These are phyloP conservation scores for Sclerotinia minor DNA, from an alignment of 2,329 filamentous ascomycete species.

Conservation along the genomic window DNA sequence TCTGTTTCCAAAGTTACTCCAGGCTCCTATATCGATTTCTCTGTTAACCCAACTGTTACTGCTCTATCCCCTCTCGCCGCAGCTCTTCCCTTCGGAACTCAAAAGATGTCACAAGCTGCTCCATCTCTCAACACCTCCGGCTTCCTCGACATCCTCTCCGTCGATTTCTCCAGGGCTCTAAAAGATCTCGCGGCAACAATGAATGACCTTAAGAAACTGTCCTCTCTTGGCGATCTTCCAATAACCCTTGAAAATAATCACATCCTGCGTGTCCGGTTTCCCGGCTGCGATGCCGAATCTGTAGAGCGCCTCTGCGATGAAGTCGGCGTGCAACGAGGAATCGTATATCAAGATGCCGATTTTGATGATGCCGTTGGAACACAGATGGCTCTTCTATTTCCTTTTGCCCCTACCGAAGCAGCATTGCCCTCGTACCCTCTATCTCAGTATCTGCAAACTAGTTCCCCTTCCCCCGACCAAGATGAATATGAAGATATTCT, in stretches of 20 bases:
- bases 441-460: constrained; percentile 33
- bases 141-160: constrained; percentile 79
- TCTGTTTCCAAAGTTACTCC: constrained; percentile 56
- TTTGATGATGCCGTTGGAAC: constrained; percentile 69
- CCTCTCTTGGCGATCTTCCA: constrained; percentile 78
- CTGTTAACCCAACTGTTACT: constrained; percentile 84
- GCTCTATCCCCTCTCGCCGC: constrained; percentile 73
- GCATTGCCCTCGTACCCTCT: constrained; percentile 26
- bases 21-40: constrained; percentile 86
- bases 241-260: constrained; percentile 66
- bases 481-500: constrained; percentile 41
- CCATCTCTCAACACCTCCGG: constrained; percentile 77
- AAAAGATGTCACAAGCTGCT: constrained; percentile 44
- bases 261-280: constrained; percentile 77
- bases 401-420: constrained; percentile 69
- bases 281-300: constrained; percentile 80
- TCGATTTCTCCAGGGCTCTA: constrained; percentile 83
- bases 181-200: constrained; percentile 79
- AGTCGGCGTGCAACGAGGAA: constrained; percentile 76
- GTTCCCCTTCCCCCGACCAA: constrained; percentile 13
- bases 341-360: constrained; percentile 73
- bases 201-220: constrained; percentile 77
- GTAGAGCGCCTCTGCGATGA: constrained; percentile 85
- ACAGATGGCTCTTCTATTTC: constrained; percentile 77
- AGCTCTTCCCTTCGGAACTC: constrained; percentile 49